Base-by-base conservation (phyloP, 1,284 basidiomycete species). In the Ceratorhiza oryzae-sativae region DNA sequence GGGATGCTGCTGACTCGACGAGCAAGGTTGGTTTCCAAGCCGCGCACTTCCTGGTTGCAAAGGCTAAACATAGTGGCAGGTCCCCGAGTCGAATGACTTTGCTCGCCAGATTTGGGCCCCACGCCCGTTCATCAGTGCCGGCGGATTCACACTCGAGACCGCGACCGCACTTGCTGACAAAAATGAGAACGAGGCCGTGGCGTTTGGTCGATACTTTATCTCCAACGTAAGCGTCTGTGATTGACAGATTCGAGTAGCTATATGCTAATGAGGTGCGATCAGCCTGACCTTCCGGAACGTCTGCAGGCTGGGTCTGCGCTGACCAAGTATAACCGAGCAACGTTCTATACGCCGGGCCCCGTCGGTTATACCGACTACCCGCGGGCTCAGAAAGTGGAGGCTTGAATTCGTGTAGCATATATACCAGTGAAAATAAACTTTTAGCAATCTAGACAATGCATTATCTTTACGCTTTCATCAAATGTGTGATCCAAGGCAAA, bases 101-200 rank as follows among this genome's bases (percentile, higher is more conserved):
- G 70, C 59, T 15, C 72, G 71, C 15, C 53, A 74, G 32, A 68
- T 73, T 30, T 76, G 75, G 74, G 32, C 39, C 13, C 56, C n/a
- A 36, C 78, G 20, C 70, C 80, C 79, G 1, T 83, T 88, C 65
- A 83, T 90, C 59, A 80, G 80, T 1, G 84, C 85, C 0, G 86
- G 86, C 27, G 86, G 85, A 30, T 70, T 48, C 23, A 55, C 51
- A 75, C 76, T 75, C 6, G 68, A 77, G 5, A 77, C 80, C 25
- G 71, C 70, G n/a, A 79, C 78, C 0, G 71, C 62, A 12, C 68
- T 75, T 23, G 75, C 20, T 23, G 34, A 71, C 18, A 53, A 60
- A 25, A 18, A 60, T 15, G 42, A 53, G 30, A 53, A 10, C 8
- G 27, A 13, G 23, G 49, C 20, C 12, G 3, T 53, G 3, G 49